Base-by-base conservation (phyloP, 768 basidiomycete genomes). In the Auriscalpium orientale region DNA sequence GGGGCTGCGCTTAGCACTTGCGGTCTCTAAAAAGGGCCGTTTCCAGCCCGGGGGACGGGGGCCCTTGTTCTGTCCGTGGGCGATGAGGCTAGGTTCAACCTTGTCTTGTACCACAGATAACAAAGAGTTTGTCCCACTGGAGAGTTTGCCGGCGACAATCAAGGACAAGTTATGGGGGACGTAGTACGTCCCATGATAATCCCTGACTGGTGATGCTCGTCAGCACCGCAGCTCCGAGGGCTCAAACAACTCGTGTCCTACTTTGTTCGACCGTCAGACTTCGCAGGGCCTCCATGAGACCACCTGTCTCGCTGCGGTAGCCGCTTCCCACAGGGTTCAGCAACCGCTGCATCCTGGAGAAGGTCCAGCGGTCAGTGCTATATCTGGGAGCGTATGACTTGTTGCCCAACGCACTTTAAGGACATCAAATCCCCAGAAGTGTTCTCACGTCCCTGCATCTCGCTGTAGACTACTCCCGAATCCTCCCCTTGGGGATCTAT, bases 361-460 rank as follows among this genome's bases (percentile, higher is more conserved):
- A 65, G 35, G 52, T 43, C 53, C 20, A 15, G 21, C 34, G 59
- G 22, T 57, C 37, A 57, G 45, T 21, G 44, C 35, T 46, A 38
- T 53, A 34, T 49, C 12, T 9, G n/a, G 22, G 6, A 12, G 15
- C 28, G 28, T 34, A 16, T 11, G 34, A 40, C 28, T 36, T 12
- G 34, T 5, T 18, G 21, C 11, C 12, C 6, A 38, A 75, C 82
- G 45, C 59, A 93, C 92, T 82, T 74, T 28, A 94, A 79, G 38
- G 86, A 83, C 89, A 97, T 94, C 46, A 98, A 74, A 72, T 98
- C 95, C 10, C 83, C 84, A 2, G 91, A 83, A 0, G 90, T 93
- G 66, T 98, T 98, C 74, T 98, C 87, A 48, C 95, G 80, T 1
- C 93, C 94, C 72, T 95, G 91, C 94, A 97, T 97, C 73, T 94